Conservation (phyloP, 495 filamentous ascomycete genomes). For the Penicillium parvum region DNA sequence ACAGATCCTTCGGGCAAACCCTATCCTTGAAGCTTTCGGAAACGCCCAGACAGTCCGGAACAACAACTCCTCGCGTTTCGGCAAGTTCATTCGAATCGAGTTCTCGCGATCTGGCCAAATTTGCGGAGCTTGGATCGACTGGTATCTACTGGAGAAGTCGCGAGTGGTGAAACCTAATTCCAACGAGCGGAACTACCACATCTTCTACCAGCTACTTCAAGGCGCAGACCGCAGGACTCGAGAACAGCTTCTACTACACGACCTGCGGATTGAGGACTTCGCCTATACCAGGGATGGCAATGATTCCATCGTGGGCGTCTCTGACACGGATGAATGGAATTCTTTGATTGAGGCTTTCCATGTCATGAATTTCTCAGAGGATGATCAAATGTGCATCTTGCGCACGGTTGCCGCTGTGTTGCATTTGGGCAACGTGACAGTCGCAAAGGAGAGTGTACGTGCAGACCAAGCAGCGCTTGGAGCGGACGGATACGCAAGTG, state of each 20-base stretch:
- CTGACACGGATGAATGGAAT: slow-evolving; percentile 87
- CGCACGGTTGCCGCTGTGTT: slow-evolving; percentile 86
- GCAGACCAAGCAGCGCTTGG: slow-evolving; percentile 86
- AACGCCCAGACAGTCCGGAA: slow-evolving; percentile 98
- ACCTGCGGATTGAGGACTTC: slow-evolving; percentile 76
- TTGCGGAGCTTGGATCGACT: slow-evolving; percentile 94
- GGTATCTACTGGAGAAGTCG: slow-evolving; percentile 97
- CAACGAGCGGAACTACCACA: slow-evolving; percentile 91
- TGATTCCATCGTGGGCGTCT: slow-evolving; percentile 84
- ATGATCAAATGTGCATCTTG: slow-evolving; percentile 78
- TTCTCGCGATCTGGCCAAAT: slow-evolving; percentile 90
- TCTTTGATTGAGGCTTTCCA: slow-evolving; percentile 86
- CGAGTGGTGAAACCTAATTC: slow-evolving; percentile 83
- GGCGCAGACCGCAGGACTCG: slow-evolving; percentile 72
- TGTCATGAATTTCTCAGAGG: slow-evolving; percentile 88
- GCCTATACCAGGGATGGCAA: slow-evolving; percentile 88
- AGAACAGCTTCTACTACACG: slow-evolving; percentile 68
- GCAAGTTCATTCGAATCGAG: slow-evolving; percentile 98
- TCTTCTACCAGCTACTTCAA: slow-evolving; percentile 93
- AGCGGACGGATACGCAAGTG: slow-evolving; percentile 63
- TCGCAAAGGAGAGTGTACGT: slow-evolving; percentile 81
- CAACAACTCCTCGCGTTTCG: slow-evolving; percentile 97
- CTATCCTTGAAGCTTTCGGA: slow-evolving; percentile 96
- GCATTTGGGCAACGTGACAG: slow-evolving; percentile 86
- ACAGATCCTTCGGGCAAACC: slow-evolving; percentile 94